Evolutionary conservation across 1,139 yeast genomes (phyloP).

Genomic region (Geotrichum siamense): DNA sequence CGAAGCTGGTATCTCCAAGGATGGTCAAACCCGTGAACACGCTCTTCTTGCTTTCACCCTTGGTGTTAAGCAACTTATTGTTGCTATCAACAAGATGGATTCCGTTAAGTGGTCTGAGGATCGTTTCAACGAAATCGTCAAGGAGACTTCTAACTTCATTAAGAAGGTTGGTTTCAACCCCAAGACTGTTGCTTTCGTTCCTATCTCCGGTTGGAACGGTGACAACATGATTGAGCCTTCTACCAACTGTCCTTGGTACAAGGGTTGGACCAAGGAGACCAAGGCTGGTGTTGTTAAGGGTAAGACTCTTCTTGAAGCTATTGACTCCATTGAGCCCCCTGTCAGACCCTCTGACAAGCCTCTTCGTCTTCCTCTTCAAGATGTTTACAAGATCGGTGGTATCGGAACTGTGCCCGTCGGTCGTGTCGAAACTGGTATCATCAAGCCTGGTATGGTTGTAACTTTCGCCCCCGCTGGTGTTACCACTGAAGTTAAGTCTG

Average conservation of each 20-base stretch:
- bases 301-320: constrained; percentile 83
- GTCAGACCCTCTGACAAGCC: constrained; percentile 83
- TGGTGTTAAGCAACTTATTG: constrained; percentile 83
- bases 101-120: constrained; percentile 78
- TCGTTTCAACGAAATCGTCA: constrained; percentile 74
- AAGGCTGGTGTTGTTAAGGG: constrained; percentile 71
- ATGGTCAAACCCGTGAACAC: constrained; percentile 93
- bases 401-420: constrained; percentile 93
- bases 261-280: constrained; percentile 86
- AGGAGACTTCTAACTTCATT: constrained; percentile 83
- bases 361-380: constrained; percentile 86
- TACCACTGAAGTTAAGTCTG: constrained; percentile 89
- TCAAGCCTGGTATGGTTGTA: constrained; percentile 88
- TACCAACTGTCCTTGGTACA: constrained; percentile 83
- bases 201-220: constrained; percentile 93
- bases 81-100: constrained; percentile 93
- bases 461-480: constrained; percentile 90
- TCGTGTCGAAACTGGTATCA: constrained; percentile 88
- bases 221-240: constrained; percentile 87
- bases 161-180: constrained; percentile 94
- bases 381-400: constrained; percentile 92
- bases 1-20: constrained; percentile 92
- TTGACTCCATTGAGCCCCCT: constrained; percentile 82
- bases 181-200: constrained; percentile 84
- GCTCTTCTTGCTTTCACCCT: constrained; percentile 85